Percentiles rank a stretch among this genome's conserved stretches.
phyloP scores from a whole-genome alignment of 1,284 basidiomycete genomes.

The Testicularia cyperi region DNA sequence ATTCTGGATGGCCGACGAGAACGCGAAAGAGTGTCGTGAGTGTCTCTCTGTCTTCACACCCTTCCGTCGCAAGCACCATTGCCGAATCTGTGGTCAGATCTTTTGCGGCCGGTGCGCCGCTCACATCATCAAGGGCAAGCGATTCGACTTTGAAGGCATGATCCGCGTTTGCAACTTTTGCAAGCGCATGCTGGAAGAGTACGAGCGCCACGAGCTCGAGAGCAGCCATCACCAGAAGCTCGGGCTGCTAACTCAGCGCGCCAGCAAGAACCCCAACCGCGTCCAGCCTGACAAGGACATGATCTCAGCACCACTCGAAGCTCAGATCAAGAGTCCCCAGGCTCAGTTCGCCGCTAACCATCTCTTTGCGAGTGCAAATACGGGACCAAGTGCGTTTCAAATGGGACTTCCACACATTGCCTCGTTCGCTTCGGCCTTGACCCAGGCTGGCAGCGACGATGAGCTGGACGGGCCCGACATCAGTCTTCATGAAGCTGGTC shows the following conservation, averaged over 20 bases:
- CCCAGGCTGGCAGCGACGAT: background rate
- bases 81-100: constrained; percentile 59
- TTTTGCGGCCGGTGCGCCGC: constrained; percentile 71
- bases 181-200: constrained; percentile 80
- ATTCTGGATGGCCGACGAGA: constrained; percentile 70
- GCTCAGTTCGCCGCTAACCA: constrained; percentile 53
- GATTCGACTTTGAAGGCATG: constrained; percentile 88
- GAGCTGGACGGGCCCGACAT: too few species aligned
- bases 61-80: constrained; percentile 58
- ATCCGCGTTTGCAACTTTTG: constrained; percentile 93
- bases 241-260: constrained; percentile 11
- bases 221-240: constrained; percentile 18
- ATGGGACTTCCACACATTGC: constrained; percentile 9
- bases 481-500: too few species aligned
- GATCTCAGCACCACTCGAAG: constrained; percentile 60
- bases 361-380: constrained; percentile 41
- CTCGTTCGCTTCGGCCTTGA: constrained; percentile 3
- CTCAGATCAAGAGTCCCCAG: constrained; percentile 50
- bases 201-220: constrained; percentile 54
- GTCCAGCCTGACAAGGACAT: constrained; percentile 41
- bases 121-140: constrained; percentile 92
- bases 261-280: constrained; percentile 29
- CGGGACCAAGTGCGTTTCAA: constrained; percentile 12
- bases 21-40: constrained; percentile 72
- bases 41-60: constrained; percentile 54